Base-by-base conservation (phyloP, 345 rosid genomes). In the Eucalyptus pumila region DNA sequence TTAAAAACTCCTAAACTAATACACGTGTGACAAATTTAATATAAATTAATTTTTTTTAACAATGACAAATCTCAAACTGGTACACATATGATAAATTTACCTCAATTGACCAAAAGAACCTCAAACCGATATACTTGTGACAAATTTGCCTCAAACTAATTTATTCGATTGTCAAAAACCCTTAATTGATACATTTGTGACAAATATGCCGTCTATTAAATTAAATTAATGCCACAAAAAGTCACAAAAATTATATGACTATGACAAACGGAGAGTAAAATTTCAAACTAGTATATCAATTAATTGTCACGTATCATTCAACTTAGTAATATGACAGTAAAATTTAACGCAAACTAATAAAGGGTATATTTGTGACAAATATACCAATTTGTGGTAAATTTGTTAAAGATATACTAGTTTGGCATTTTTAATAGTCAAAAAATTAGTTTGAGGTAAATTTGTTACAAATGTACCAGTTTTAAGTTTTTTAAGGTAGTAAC, bases 381-480 rank as follows among this genome's bases (percentile, higher is more conserved):
- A 52, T 52, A 52, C 2, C 0, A 52, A 0, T 17, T 52, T 52
- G 0, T 1, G 11, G 2, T 19, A 52, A 19, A 52, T 52, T 0
- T 52, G 26, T 52, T 11, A 52, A 52, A 52, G 0, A 2, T 21
- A 52, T 8, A 52, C 5, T 8, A 4, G 26, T 52, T 52, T 52
- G 0, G 58, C 21, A 0, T 52, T 52, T 52, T 52, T 52, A 0
- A 0, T 19, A 3, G 11, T 52, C 2, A 52, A 52, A 52, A 52
- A 19, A 52, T 0, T 52, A 52, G 11, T 52, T 52, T 52, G 5
- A 52, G 1, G 5, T 52, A 52, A 52, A 52, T 52, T 52, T 19
- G 5, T 8, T 2, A 52, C 0, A 8, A 52, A 0, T 17, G 0
- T 52, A 52, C 1, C 0, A 21, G 2, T 52, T 52, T 52, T 1